A percentile compares a stretch with the other conserved stretches of the same genome.
Evolutionary conservation across 352 stramenopile genomes (phyloP).

Genomic region (Pythium volutum): DNA sequence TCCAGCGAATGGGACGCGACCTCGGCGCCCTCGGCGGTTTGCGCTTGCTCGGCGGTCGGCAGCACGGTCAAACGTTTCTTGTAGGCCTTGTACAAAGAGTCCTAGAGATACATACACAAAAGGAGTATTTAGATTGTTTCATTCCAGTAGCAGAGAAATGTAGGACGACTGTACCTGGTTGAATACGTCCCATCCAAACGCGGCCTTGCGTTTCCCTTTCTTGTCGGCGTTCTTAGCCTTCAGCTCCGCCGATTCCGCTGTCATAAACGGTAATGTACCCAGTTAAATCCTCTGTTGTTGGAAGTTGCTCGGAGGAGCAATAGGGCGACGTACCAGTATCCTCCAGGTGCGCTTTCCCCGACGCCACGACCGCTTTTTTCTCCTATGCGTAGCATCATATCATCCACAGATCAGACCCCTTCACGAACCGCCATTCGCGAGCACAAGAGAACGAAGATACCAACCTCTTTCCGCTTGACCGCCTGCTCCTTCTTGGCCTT

Average conservation of each 20-base stretch:
- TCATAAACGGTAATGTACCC: not conserved
- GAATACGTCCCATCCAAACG: constrained; percentile 84
- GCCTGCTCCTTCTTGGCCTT: constrained; percentile 55
- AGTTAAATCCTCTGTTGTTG: not conserved
- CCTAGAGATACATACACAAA: constrained; percentile 25
- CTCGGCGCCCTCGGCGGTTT: constrained; percentile 12
- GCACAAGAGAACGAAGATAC: not conserved
- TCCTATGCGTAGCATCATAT: constrained; percentile 32
- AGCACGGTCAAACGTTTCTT: constrained; percentile 75
- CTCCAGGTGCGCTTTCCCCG: constrained; percentile 51
- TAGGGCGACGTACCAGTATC: constrained; percentile 45
- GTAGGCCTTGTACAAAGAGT: constrained; percentile 82
- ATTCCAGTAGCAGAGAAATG: not conserved
- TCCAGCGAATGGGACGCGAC: constrained; percentile 27
- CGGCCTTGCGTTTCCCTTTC: constrained; percentile 78
- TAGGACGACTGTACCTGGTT: constrained; percentile 40
- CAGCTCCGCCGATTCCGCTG: constrained; percentile 47
- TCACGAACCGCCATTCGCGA: not conserved
- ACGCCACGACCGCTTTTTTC: constrained; percentile 41
- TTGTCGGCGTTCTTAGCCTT: constrained; percentile 67
- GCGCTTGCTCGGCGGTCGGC: constrained; percentile 31
- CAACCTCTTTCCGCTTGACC: constrained; percentile 54
- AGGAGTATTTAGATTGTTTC: not conserved
- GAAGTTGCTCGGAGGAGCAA: not conserved
- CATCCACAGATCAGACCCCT: not conserved